Percentiles rank a stretch among this genome's conserved stretches.
phyloP scores from a whole-genome alignment of 2,329 filamentous ascomycete genomes.

The Diaporthe humulicola region DNA sequence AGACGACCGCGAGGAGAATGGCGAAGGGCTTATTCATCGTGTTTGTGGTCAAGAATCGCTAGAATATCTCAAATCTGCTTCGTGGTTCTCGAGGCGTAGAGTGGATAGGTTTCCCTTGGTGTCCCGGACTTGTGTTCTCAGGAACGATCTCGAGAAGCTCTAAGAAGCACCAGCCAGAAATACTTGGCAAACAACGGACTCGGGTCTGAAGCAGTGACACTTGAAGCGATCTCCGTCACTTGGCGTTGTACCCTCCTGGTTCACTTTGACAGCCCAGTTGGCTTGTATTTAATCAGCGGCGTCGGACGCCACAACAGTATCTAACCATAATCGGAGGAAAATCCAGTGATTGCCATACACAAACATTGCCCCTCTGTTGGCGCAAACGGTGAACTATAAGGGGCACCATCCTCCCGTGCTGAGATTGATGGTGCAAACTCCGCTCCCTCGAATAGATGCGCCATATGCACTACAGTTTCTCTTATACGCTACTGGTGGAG shows the following conservation, averaged over 20 bases:
- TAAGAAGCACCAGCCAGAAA: background rate
- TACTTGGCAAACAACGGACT: background rate
- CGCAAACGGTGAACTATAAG: background rate
- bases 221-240: slow-evolving; percentile 16
- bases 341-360: background rate
- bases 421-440: background rate
- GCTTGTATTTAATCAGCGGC: background rate
- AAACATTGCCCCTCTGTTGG: background rate
- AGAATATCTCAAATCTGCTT: background rate
- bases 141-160: background rate
- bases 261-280: background rate
- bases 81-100: background rate
- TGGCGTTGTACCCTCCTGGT: background rate
- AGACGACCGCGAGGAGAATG: background rate
- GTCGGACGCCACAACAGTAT: background rate
- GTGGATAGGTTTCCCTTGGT: background rate
- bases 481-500: background rate
- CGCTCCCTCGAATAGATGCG: slow-evolving; percentile 18
- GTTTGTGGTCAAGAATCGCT: background rate
- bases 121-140: background rate
- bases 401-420: background rate
- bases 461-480: background rate
- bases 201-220: background rate
- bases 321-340: background rate
- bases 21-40: background rate